phyloP scores from a whole-genome alignment of 1,139 yeast genomes.

The Hansenula lynferdii region DNA sequence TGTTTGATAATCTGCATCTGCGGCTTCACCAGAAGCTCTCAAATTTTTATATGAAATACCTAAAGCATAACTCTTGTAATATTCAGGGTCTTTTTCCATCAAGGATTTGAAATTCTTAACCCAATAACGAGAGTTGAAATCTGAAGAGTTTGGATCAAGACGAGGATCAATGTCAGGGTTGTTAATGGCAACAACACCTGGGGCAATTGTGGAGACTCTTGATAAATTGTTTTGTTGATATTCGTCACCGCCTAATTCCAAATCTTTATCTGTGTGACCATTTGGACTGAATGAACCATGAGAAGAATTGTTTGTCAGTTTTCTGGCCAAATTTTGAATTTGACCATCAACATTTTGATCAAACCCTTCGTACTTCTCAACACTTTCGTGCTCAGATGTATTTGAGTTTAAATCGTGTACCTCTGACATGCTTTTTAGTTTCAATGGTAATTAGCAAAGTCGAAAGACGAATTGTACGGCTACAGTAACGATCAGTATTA shows the following conservation, averaged over 20 bases:
- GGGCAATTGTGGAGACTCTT: constrained; percentile 20
- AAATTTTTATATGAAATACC: constrained; percentile 69
- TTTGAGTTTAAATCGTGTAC: not conserved
- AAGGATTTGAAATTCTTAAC: constrained; percentile 61
- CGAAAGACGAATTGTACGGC: too few species aligned
- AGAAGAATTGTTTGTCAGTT: constrained; percentile 29
- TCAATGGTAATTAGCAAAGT: not conserved
- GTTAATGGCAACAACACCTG: constrained; percentile 22
- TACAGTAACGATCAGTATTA: too few species aligned
- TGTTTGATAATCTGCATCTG: constrained; percentile 76
- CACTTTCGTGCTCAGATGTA: not conserved
- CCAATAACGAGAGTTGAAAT: constrained; percentile 67
- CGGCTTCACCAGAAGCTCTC: constrained; percentile 69
- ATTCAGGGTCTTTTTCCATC: constrained; percentile 53
- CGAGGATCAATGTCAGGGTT: constrained; percentile 39
- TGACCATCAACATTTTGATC: constrained; percentile 26
- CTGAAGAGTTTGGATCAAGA: constrained; percentile 49
- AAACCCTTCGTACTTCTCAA: constrained; percentile 33
- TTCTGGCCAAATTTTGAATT: constrained; percentile 48
- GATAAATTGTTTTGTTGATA: constrained; percentile 5
- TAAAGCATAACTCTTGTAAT: constrained; percentile 56
- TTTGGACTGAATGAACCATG: not conserved
- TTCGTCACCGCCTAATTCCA: not conserved
- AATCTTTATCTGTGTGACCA: too few species aligned
- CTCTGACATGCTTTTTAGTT: not conserved